Evolutionary conservation across 257 asterid genomes (phyloP).

Genomic region (Verbena officinalis): DNA sequence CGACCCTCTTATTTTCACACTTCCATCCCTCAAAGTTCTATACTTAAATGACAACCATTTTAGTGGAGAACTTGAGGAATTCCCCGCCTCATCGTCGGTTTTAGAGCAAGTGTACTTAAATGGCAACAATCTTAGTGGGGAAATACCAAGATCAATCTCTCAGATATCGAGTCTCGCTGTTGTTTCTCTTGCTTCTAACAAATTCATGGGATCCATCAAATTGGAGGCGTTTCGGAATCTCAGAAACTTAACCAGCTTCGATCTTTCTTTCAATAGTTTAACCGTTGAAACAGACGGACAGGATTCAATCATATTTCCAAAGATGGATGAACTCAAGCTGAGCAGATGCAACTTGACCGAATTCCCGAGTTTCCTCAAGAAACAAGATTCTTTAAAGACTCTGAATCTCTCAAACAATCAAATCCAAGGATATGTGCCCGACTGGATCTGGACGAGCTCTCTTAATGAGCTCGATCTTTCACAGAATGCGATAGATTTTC

Average conservation of each 20-base stretch:
- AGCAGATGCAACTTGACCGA: conserved; percentile 39
- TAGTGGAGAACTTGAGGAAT: conserved; percentile 29
- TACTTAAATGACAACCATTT: conserved; percentile 35
- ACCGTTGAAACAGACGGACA: conserved; percentile 25
- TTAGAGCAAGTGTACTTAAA: conserved; percentile 27
- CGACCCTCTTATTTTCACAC: conserved; percentile 35
- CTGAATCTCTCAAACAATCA: conserved; percentile 34
- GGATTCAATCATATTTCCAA: conserved; percentile 28
- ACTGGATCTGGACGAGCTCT: conserved; percentile 33
- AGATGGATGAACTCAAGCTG: conserved; percentile 32
- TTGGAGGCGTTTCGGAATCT: conserved; percentile 30
- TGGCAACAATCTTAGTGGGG: conserved; percentile 39
- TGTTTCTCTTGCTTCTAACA: conserved; percentile 33
- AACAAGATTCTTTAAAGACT: conserved; percentile 24
- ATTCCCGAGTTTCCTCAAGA: conserved; percentile 34
- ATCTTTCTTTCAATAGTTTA: conserved; percentile 33
- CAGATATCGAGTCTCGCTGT: conserved; percentile 20
- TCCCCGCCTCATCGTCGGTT: conserved; percentile 28
- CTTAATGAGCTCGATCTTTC: conserved; percentile 40
- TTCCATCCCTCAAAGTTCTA: conserved; percentile 30
- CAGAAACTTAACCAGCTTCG: conserved; percentile 34
- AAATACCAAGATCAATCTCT: conserved; percentile 30
- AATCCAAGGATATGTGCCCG: conserved; percentile 31
- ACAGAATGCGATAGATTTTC: conserved; percentile 23
- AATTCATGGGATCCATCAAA: conserved; percentile 26